These are phyloP conservation scores for Triadica sebifera DNA, from an alignment of 345 rosid species.

Conservation along the genomic window DNA sequence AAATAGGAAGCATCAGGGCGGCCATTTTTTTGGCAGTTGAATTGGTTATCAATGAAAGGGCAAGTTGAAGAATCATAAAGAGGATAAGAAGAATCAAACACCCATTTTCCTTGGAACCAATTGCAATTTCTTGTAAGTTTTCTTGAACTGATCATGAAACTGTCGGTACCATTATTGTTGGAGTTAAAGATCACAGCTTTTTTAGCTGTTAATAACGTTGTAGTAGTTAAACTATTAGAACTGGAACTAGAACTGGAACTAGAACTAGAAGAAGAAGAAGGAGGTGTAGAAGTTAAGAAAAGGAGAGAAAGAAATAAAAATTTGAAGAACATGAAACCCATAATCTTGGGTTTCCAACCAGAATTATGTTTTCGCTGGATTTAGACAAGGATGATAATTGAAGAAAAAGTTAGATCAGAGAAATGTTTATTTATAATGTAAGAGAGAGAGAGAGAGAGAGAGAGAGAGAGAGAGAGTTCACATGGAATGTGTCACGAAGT, in stretches of 20 bases:
- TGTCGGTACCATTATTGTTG: neutral
- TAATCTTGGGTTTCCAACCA: constrained; percentile 27
- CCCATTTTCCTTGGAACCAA: constrained; percentile 59
- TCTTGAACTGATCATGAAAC: constrained; percentile 13
- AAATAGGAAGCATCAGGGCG: constrained; percentile 48
- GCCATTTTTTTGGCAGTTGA: constrained; percentile 58
- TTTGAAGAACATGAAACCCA: constrained; percentile 32
- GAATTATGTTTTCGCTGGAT: neutral
- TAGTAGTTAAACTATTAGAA: neutral
- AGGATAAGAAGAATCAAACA: constrained; percentile 49
- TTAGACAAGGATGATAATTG: constrained; percentile 20
- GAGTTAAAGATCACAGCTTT: neutral
- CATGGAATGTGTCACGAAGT: constrained; percentile 24
- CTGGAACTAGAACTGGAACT: neutral
- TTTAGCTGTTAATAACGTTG: neutral
- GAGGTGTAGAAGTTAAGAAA: neutral
- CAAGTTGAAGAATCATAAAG: constrained; percentile 46
- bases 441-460: constrained; percentile 5
- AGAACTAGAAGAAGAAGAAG: neutral
- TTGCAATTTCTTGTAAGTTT: constrained; percentile 34
- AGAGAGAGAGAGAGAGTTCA: constrained; percentile 16
- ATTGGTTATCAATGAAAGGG: constrained; percentile 56
- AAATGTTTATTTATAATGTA: constrained; percentile 22
- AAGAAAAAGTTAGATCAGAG: constrained; percentile 23
- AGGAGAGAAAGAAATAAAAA: constrained; percentile 22